Evolutionary conservation across 2,329 filamentous ascomycete species (phyloP).

Genomic region (Thelonectria discophora): DNA sequence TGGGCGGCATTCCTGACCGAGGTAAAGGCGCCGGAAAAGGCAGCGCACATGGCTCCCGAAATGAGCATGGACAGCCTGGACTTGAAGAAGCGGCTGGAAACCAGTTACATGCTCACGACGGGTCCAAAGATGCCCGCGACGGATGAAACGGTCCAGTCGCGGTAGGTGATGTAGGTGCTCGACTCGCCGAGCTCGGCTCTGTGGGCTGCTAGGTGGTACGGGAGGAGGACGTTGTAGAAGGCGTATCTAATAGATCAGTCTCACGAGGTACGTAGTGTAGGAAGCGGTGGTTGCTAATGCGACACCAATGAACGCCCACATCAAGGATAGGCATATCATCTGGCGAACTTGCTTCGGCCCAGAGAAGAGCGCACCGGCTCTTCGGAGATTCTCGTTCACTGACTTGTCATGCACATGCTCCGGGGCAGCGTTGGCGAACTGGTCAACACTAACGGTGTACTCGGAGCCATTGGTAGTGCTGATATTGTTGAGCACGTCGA

Average conservation of each 20-base stretch:
- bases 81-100: constrained; percentile 39
- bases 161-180: constrained; percentile 43
- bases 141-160: constrained; percentile 46
- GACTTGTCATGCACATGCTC: neutral
- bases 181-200: constrained; percentile 39
- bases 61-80: constrained; percentile 23
- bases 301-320: constrained; percentile 55
- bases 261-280: neutral
- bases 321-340: constrained; percentile 41
- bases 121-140: constrained; percentile 51
- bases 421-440: constrained; percentile 6
- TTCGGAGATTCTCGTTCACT: constrained; percentile 3
- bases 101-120: constrained; percentile 49
- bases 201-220: constrained; percentile 53
- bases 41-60: constrained; percentile 29
- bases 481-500: constrained; percentile 55
- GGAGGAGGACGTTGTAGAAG: constrained; percentile 55
- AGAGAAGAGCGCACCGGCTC: constrained; percentile 14
- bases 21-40: constrained; percentile 36
- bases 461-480: constrained; percentile 39
- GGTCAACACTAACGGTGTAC: constrained; percentile 3
- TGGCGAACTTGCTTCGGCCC: constrained; percentile 14
- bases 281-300: constrained; percentile 37
- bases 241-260: constrained; percentile 44
- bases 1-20: constrained; percentile 28